Base-by-base conservation (phyloP, 2,329 filamentous ascomycete genomes). In the Curvularia verruculosa region DNA sequence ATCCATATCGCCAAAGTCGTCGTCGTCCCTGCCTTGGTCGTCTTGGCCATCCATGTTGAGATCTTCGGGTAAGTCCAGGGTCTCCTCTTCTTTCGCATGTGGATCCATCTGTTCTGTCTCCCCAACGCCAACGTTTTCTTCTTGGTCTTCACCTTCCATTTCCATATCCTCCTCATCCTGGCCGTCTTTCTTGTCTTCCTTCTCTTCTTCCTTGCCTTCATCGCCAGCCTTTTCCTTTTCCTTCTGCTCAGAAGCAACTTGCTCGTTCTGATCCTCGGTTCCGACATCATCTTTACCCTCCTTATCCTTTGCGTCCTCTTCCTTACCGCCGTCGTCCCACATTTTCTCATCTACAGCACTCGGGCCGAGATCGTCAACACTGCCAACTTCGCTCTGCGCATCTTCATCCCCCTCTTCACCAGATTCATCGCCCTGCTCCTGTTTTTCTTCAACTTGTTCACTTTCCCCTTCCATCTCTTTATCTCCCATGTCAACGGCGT, bases 301-400 rank as follows among this genome's bases (percentile, higher is more conserved):
- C 69, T 91, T 89, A 43, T 97, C 90, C 65, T 95, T 95, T 46
- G 94, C 89, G 1, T 90, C 87, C 46, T 93, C 87, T 43, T 93
- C 84, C 46, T 89, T 83, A 41, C 91, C 88, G 44, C 88, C 87
- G 37, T 92, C 93, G 76, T 99, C 93, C 95, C 95, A 99, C 85
- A 98, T 92, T 82, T 98, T 99, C 79, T 99, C 96, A 73, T 99
- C 96, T 1, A 98, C 90, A 19, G 94, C 91, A 15, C 87, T 90
- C 12, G 92, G 89, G 66, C 96, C 94, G 40, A 96, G 82, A 68
- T 96, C 92, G 78, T 97, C 91, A 10, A 98, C 92, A 68, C 92
- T 90, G 1, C 93, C 95, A 5, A 90, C 85, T 76, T 98, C 92
- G 68, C 96, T 93, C 63, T 97, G 92, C 73, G 96, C 88, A 49